These are phyloP conservation scores for Nothophoma quercina DNA, from an alignment of 2,329 filamentous ascomycete species.

Conservation along the genomic window DNA sequence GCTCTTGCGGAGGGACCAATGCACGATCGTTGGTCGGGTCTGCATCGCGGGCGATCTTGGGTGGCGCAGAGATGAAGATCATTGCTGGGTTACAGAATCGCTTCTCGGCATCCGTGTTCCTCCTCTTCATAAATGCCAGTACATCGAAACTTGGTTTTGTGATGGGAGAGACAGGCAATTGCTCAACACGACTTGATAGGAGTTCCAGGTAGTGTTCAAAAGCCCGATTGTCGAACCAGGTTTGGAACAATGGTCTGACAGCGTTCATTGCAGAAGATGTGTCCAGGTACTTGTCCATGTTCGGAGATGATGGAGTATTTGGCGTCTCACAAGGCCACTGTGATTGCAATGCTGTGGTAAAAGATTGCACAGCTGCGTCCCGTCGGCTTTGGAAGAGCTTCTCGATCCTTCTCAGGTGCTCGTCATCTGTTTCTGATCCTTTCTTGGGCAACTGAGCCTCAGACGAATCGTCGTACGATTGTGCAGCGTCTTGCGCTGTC, in stretches of 20 bases:
- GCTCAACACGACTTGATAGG: conserved; percentile 18
- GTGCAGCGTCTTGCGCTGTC: background rate
- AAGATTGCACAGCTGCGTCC: conserved; percentile 15
- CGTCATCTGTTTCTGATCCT: conserved; percentile 17
- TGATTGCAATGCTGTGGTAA: conserved; percentile 18
- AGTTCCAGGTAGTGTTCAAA: conserved; percentile 43
- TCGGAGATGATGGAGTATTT: background rate
- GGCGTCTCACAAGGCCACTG: conserved; percentile 33
- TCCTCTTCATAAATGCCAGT: background rate
- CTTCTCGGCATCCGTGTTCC: background rate
- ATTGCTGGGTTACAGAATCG: conserved; percentile 9
- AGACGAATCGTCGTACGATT: conserved; percentile 16
- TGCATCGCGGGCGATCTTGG: background rate
- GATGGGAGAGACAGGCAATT: conserved; percentile 5
- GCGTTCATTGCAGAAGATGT: conserved; percentile 17
- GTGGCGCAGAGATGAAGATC: conserved; percentile 13
- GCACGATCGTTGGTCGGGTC: background rate
- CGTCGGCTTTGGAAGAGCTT: conserved; percentile 8
- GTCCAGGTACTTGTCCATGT: conserved; percentile 25
- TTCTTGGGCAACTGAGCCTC: conserved; percentile 24
- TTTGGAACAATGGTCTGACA: conserved; percentile 24
- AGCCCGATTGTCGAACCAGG: conserved; percentile 50
- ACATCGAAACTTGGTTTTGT: background rate
- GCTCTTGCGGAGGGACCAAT: background rate
- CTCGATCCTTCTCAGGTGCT: conserved; percentile 18